Base-by-base conservation (phyloP, 2,329 filamentous ascomycete species). In the Stemphylium beticola region DNA sequence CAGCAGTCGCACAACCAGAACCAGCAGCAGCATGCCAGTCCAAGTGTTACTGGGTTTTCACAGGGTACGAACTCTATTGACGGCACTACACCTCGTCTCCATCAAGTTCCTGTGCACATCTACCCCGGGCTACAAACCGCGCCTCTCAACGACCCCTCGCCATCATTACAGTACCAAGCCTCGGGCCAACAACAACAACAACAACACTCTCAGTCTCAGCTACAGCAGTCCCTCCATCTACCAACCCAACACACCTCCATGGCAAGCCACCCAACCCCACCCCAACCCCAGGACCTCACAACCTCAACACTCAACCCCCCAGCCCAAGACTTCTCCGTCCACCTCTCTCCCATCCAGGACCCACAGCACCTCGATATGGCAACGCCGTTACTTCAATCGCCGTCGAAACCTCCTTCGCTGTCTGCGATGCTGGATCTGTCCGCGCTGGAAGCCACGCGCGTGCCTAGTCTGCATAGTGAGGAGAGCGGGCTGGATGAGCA, bases 381-480 rank as follows among this genome's bases (percentile, higher is more conserved):
- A 36, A 38, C 41, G 4, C 49, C 54, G 4, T 51, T 56, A 6
- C 53, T 61, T 34, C 58, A 46, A 37, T 50, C 51, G 12, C 49
- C 65, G 1, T 60, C 60, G 1, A 60, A 65, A 42, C 53, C 65
- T 7, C 61, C 64, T 4, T 70, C 70, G 7, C 66, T 77, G 10
- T 73, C 69, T 2, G 69, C 71, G 8, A 66, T 77, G 50, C 65
- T 78, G 17, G 75, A 77, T 54, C 62, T 77, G 5, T 75, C 71
- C 7, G 69, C 66, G 2, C 62, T 77, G 7, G 74, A 75, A 22
- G 60, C 61, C 22, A 71, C 70, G 8, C 55, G 68, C 0, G 68
- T 72, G 7, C 74, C 72, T 1, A 71, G 65, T 26, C 47, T 74
- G 41, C 65, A 72, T 20, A 66, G 60, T 1, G 74, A 76, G 24